A percentile compares a stretch with the other conserved stretches of the same genome.
These are phyloP conservation scores for Colletotrichum musae DNA, from an alignment of 2,329 filamentous ascomycete genomes.

Conservation along the genomic window DNA sequence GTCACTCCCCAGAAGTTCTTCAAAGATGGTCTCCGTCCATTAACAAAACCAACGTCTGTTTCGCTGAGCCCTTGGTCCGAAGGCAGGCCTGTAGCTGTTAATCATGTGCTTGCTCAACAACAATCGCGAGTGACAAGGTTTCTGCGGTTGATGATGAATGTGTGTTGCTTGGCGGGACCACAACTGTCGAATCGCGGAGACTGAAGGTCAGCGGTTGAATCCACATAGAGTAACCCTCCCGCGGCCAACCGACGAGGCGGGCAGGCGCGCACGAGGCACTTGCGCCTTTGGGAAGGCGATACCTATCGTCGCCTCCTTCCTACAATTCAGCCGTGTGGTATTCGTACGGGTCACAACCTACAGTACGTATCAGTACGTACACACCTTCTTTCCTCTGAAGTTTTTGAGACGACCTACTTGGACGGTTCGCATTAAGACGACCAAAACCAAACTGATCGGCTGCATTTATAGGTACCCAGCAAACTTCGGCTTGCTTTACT, in stretches of 20 bases:
- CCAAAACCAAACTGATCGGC: background rate
- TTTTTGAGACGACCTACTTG: background rate
- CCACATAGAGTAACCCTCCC: conserved; percentile 27
- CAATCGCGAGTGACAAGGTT: conserved; percentile 9
- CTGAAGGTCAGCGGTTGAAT: conserved; percentile 23
- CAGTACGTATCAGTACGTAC: background rate
- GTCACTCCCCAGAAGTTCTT: background rate
- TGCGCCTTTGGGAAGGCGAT: conserved; percentile 37
- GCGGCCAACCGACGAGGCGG: conserved; percentile 34
- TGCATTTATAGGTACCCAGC: conserved; percentile 11
- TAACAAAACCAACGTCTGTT: conserved; percentile 11
- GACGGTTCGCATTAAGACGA: conserved; percentile 22
- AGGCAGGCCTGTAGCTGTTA: conserved; percentile 25
- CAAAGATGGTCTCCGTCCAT: background rate
- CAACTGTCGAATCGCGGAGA: conserved; percentile 17
- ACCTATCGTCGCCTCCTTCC: background rate
- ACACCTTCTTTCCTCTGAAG: background rate
- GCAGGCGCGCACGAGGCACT: conserved; percentile 31
- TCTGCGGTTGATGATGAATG: background rate
- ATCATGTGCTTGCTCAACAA: conserved; percentile 41
- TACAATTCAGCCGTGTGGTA: background rate
- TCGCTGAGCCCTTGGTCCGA: conserved; percentile 35
- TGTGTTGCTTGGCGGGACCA: conserved; percentile 30
- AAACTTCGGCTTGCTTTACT: conserved; percentile 10
- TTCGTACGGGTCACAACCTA: no score